Base-by-base conservation (phyloP, 768 basidiomycete species). In the Trametes punicea region DNA sequence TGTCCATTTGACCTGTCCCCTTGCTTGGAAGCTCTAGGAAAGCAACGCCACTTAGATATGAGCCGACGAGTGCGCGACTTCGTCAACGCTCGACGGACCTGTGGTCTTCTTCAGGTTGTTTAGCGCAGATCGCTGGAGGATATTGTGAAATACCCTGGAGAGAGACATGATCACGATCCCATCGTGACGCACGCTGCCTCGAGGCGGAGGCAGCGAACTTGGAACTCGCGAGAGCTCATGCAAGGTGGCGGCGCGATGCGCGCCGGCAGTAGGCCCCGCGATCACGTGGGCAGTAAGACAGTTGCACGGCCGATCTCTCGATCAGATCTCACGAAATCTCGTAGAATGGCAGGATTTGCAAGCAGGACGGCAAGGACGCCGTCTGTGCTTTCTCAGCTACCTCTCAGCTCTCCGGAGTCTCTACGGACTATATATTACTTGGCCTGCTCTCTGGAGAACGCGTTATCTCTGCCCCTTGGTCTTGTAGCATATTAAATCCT, bases 271-370 rank as follows among this genome's bases (percentile, higher is more conserved):
- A 21, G 13, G 34, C 15, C 6, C 34, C n/a, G 18, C 30, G 27
- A 10, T 53, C 51, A 45, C 51, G 51, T 46, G 51, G 21, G 7
- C 18, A 3, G 18, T 10, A n/a, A 26, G 30, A 26, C 10, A 26
- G 27, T 33, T 34, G 34, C 26, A 18, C 8, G 46, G 15, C 18
- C 18, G 42, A 54, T 54, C 44, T 46, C 23, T 25, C 33, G 50
- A 52, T 52, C 29, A 53, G 44, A 53, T 53, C 51, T 34, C 29
- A 15, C 51, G 36, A 53, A 53, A 53, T 53, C 41, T 45, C 51
- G 44, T 30, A 40, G 40, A 30, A 51, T 42, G 50, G 36, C 18
- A 36, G 50, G 50, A 51, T 51, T 51, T 51, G 39, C 30, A 42
- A 51, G 50, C 50, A 51, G 29, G 25, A 7, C 23, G 20, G 40